Percentiles rank a stretch among this genome's conserved stretches.
phyloP scores from a whole-genome alignment of 768 basidiomycete species.

The Leccinum longicurvipes region DNA sequence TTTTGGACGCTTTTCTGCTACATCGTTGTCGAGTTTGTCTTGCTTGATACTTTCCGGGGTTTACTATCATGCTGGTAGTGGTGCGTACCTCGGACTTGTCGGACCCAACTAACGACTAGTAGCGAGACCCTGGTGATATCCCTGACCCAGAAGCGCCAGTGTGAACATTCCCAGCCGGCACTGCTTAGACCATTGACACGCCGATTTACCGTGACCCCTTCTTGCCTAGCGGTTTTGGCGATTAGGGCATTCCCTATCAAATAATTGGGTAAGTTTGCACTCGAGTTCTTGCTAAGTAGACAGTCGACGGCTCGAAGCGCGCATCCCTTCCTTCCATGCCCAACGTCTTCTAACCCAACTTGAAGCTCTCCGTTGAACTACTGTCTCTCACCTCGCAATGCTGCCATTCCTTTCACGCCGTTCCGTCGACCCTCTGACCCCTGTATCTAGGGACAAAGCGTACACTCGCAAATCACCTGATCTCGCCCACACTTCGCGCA shows the following conservation, averaged over 20 bases:
- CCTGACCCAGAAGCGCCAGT: constrained; percentile 10
- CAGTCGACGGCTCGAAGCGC: background rate
- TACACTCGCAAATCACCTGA: background rate
- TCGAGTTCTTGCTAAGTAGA: background rate
- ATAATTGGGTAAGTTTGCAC: constrained; percentile 16
- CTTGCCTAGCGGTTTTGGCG: constrained; percentile 19
- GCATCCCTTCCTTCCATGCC: constrained; percentile 12
- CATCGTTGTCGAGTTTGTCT: background rate
- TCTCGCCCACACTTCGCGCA: constrained; percentile 12
- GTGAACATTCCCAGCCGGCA: constrained; percentile 6
- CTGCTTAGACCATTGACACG: background rate
- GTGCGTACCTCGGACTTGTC: background rate
- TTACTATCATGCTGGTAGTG: background rate
- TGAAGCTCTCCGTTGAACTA: background rate
- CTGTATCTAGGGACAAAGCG: constrained; percentile 1
- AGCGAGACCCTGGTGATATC: constrained; percentile 17
- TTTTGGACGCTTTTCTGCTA: background rate
- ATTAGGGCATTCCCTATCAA: constrained; percentile 16
- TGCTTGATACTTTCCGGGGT: background rate
- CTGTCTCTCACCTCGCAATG: background rate
- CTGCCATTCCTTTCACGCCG: constrained; percentile 33
- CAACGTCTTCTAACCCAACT: constrained; percentile 9
- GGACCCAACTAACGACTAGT: background rate
- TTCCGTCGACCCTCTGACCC: constrained; percentile 21
- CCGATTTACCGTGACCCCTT: constrained; percentile 6